These are phyloP conservation scores for Erodium chrysanthum DNA, from an alignment of 441 rosid genomes.

Conservation along the genomic window DNA sequence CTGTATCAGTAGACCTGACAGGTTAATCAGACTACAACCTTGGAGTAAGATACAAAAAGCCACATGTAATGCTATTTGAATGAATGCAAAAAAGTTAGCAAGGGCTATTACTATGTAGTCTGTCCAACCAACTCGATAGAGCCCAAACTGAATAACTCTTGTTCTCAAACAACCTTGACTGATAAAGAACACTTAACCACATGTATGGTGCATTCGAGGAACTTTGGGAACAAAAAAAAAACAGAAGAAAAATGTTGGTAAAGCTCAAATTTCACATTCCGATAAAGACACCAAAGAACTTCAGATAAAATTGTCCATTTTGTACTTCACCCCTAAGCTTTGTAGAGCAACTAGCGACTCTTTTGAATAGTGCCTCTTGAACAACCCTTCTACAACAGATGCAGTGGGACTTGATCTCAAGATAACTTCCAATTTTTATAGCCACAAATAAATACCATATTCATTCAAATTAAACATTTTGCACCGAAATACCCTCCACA, in stretches of 20 bases:
- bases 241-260: not conserved
- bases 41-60: not conserved
- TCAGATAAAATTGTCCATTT: not conserved
- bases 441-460: not conserved
- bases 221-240: not conserved
- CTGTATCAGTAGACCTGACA: not conserved
- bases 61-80: not conserved
- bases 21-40: not conserved
- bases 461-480: not conserved
- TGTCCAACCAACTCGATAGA: not conserved
- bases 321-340: not conserved
- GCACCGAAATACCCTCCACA: not conserved
- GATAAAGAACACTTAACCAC: not conserved
- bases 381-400: slow-evolving; percentile 1
- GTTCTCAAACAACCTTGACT: not conserved
- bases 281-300: not conserved
- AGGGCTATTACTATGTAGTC: not conserved
- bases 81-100: not conserved
- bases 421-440: slow-evolving; percentile 1
- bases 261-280: not conserved
- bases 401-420: not conserved
- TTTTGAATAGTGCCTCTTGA: not conserved
- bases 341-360: not conserved
- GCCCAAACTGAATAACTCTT: not conserved
- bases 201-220: not conserved